Evolutionary conservation across 805 yeast genomes (phyloP), one percentile per base, ranked within the genome.

Genomic region (Myxozyma udenii): DNA sequence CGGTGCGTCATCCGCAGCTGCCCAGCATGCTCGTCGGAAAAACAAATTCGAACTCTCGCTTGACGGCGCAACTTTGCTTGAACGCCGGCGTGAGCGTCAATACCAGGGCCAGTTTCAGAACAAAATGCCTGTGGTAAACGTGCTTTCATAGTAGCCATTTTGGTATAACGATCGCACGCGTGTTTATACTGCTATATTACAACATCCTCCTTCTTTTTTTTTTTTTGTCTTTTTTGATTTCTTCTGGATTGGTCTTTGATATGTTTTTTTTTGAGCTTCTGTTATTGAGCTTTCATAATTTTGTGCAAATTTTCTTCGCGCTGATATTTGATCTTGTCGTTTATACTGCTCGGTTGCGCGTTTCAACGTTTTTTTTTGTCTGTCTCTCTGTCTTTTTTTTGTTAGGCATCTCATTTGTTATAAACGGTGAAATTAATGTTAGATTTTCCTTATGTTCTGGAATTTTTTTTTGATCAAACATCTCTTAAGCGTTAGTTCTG

Each of bases 21-120:
- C n/a, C 7, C 39, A 16, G 16, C 39, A 12, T n/a, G 4, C 18
- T 18, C 16, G 38, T 47, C n/a, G 60, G 28, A 48, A 42, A 26
- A 48, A 48, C 9, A 39, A 33, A 44, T 80, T 84, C 58, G 84
- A 84, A 48, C 71, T 84, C 52, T 80, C 78, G 54, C 66, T 84
- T 62, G 80, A 80, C 50, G 84, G 83, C 19, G 80, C 87, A 40
- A 83, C 84, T 28, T 67, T 84, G 53, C 68, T 84, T 35, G 77
- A 80, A 41, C 71, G 88, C 48, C 71, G 88, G 24, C 41, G 55
- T 7, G 58, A 53, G 41, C 36, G 33, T 28, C 33, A 28, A 28
- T 14, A 28, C 9, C 33, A 35, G 28, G 57, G 46, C 26, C 53
- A 52, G 44, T 49, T 44, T 49, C 42, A 73, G 74, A 72, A 73